Evolutionary conservation across 257 asterid genomes (phyloP), one percentile per base, ranked within the genome.

Genomic region (Fraxinus quadrangulata): DNA sequence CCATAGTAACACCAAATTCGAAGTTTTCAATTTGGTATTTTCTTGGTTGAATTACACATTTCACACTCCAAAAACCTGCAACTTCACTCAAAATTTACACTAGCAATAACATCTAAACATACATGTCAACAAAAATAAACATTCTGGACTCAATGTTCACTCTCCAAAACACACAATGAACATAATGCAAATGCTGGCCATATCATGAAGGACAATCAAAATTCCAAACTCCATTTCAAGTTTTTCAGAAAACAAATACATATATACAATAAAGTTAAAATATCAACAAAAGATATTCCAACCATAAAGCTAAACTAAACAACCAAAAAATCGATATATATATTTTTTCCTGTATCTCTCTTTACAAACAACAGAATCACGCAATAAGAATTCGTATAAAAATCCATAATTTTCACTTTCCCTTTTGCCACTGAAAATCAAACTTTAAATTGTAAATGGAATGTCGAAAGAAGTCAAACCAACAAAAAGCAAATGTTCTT

Each of bases 401-500:
- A 24, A 21, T 26, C 24, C 80, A 47, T 19, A 69, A 77, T 63
- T 63, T 24, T 63, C 76, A 26, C 49, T 47, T 19, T 37, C 54
- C 65, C 75, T 24, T 31, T 21, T 40, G 2, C 73, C 56, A 78
- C 47, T 0, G 70, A 51, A 67, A 81, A 67, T 45, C 39, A 7
- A 51, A 31, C 33, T 70, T 51, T 56, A 72, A 54, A 70, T 40
- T 40, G 23, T 21, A 82, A 75, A 76, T 6, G 3, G 5, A 81
- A 67, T 12, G 54, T 30, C 65, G 34, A 75, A 39, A 70, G n/a
- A 40, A 54, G 75, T 24, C 61, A 12, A 0, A 10, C 31, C 68
- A 26, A 61, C 9, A 31, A 63, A 23, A 47, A 72, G 71, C 10
- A 49, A 76, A 33, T 40, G 45, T 71, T 69, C 94, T 87, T 90